phyloP scores from a whole-genome alignment of 169 alveolate species.

The Pseudocohnilembus persalinus region DNA sequence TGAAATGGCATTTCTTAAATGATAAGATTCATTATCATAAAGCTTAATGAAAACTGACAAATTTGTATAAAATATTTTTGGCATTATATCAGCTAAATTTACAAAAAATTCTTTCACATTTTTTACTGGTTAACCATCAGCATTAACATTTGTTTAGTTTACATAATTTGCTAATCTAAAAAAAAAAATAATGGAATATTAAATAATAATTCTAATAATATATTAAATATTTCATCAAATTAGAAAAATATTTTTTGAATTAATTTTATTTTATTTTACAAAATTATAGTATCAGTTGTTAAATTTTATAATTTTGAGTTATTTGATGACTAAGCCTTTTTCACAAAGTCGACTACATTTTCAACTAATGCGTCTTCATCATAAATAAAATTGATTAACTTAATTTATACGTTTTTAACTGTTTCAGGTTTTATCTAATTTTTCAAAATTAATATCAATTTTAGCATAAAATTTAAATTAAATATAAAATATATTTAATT shows the following conservation, averaged over 20 bases:
- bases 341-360: conserved; percentile 63
- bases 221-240: too few species aligned
- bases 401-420: conserved; percentile 53
- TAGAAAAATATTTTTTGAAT: conserved; percentile 62
- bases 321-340: not conserved
- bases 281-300: not conserved
- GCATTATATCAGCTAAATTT: conserved; percentile 54
- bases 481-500: too few species aligned
- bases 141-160: conserved; percentile 57
- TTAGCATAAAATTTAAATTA: too few species aligned
- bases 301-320: too few species aligned
- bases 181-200: too few species aligned
- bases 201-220: too few species aligned
- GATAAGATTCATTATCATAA: conserved; percentile 75
- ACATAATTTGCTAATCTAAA: conserved; percentile 46
- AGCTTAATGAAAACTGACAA: conserved; percentile 61
- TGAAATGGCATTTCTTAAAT: conserved; percentile 71
- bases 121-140: conserved; percentile 67
- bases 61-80: conserved; percentile 61
- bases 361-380: conserved; percentile 67
- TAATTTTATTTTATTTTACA: conserved; percentile 54
- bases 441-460: too few species aligned
- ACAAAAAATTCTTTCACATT: conserved; percentile 69
- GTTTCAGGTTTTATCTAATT: conserved; percentile 36
- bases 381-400: conserved; percentile 66